Percentiles rank a stretch among this genome's conserved stretches.
These are phyloP conservation scores for Durio zibethinus DNA, from an alignment of 345 rosid genomes.

Conservation along the genomic window DNA sequence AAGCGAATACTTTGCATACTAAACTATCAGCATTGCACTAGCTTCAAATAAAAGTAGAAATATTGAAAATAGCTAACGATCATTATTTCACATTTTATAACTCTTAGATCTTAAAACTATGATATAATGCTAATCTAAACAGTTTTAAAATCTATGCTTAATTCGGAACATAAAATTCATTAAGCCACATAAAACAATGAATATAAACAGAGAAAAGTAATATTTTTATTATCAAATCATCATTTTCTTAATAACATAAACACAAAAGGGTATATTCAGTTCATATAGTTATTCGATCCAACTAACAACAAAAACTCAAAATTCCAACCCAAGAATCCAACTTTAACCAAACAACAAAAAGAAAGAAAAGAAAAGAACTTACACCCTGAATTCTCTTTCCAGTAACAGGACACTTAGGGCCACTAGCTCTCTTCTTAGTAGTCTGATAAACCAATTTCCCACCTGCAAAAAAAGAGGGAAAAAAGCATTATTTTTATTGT, in stretches of 20 bases:
- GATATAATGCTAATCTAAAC: neutral
- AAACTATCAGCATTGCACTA: neutral
- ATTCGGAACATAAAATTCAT: neutral
- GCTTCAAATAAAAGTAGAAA: neutral
- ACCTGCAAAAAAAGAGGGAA: conserved; percentile 31
- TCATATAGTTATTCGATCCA: neutral
- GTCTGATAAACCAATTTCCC: conserved; percentile 75
- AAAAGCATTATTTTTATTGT: neutral
- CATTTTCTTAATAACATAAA: neutral
- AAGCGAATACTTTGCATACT: neutral
- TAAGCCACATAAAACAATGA: neutral
- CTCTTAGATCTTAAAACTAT: neutral
- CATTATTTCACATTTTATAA: neutral
- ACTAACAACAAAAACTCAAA: neutral
- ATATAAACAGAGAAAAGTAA: neutral
- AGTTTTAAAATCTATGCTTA: neutral
- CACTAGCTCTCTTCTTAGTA: conserved; percentile 72
- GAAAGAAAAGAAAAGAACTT: conserved; percentile 7
- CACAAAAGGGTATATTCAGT: neutral
- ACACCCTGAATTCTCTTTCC: conserved; percentile 80
- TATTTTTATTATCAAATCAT: neutral
- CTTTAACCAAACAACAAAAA: neutral
- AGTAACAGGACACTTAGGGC: conserved; percentile 70
- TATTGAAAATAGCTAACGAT: neutral
- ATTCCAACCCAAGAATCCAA: neutral